Evolutionary conservation across 2,329 filamentous ascomycete species (phyloP).

Genomic region (Fusarium veterinarium): DNA sequence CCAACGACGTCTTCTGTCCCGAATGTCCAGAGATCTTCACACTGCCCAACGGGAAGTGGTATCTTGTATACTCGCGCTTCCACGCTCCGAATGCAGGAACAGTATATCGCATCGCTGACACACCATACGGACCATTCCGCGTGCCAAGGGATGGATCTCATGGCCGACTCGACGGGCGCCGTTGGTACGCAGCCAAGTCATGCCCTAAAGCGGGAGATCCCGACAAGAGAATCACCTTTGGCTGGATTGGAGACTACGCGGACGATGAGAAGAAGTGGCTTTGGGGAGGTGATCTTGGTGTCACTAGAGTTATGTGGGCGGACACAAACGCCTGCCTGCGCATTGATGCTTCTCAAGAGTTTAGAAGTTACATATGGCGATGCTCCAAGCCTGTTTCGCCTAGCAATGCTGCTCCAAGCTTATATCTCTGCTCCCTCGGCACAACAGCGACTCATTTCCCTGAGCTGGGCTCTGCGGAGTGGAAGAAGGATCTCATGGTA

Average conservation of each 20-base stretch:
- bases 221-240: conserved; percentile 48
- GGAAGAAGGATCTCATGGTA: conserved; percentile 36
- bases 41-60: conserved; percentile 51
- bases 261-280: conserved; percentile 51
- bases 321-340: conserved; percentile 43
- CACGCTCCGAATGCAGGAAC: conserved; percentile 51
- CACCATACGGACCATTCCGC: conserved; percentile 50
- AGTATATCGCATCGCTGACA: conserved; percentile 51
- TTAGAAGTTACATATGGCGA: conserved; percentile 32
- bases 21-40: conserved; percentile 53
- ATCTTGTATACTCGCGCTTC: conserved; percentile 50
- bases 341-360: conserved; percentile 41
- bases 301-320: conserved; percentile 48
- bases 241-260: conserved; percentile 50
- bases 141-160: conserved; percentile 49
- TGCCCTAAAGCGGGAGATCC: conserved; percentile 47
- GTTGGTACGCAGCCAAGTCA: conserved; percentile 54
- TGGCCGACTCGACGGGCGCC: conserved; percentile 50
- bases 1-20: conserved; percentile 51
- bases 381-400: conserved; percentile 34
- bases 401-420: conserved; percentile 38
- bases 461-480: conserved; percentile 33
- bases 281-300: conserved; percentile 51
- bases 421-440: conserved; percentile 44
- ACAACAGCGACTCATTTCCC: conserved; percentile 43